Evolutionary conservation across 306 rosid species (phyloP).

Genomic region (Ziziphus jujuba): DNA sequence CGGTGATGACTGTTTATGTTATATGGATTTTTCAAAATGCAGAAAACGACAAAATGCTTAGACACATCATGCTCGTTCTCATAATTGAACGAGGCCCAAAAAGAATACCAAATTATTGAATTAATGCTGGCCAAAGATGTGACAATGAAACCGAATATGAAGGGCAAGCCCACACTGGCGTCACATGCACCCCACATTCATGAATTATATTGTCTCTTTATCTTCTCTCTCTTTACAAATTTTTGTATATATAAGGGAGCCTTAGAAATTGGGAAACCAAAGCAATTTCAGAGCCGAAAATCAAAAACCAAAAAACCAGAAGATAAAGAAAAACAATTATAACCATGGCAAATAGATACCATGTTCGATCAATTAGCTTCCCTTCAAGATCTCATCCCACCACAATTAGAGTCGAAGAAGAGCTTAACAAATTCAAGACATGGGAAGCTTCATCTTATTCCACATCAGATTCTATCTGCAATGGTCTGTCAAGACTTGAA

Average conservation of each 20-base stretch:
- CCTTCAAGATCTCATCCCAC: conserved; percentile 69
- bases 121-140: conserved; percentile 34
- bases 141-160: conserved; percentile 34
- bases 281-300: neutral
- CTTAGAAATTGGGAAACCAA: neutral
- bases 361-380: conserved; percentile 57
- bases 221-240: conserved; percentile 11
- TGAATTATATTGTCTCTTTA: neutral
- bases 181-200: conserved; percentile 42
- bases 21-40: conserved; percentile 23
- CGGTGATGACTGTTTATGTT: conserved; percentile 29
- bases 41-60: conserved; percentile 24
- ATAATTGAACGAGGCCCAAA: neutral
- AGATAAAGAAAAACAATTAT: conserved; percentile 8
- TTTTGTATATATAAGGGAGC: conserved; percentile 13
- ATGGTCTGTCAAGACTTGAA: conserved; percentile 40
- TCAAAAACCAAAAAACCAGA: neutral
- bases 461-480: conserved; percentile 37
- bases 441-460: conserved; percentile 37
- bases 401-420: conserved; percentile 45
- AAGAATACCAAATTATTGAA: conserved; percentile 21
- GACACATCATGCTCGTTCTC: conserved; percentile 10
- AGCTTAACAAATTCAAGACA: conserved; percentile 41
- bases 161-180: conserved; percentile 25
- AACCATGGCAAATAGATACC: conserved; percentile 47